Evolutionary conservation across 1,284 basidiomycete species (phyloP).

Genomic region (Coriolopsis trogii): DNA sequence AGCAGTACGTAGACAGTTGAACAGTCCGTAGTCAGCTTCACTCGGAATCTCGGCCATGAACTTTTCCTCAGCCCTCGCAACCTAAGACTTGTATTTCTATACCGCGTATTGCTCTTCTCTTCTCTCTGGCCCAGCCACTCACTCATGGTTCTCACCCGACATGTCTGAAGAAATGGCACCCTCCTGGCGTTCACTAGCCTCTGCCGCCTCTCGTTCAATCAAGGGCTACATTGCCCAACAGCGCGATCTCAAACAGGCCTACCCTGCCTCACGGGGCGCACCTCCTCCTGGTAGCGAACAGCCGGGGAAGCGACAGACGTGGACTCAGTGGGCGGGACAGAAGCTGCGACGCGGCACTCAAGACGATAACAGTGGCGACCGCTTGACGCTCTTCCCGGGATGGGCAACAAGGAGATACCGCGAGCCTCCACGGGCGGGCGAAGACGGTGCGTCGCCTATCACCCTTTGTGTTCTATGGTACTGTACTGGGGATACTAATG

Average conservation of each 20-base stretch:
- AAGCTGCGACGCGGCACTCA: slow-evolving; percentile 38
- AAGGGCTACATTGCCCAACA: slow-evolving; percentile 44
- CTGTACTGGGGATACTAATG: neutral
- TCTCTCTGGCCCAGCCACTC: too few relatives aligned
- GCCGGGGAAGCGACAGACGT: slow-evolving; percentile 35
- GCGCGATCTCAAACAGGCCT: slow-evolving; percentile 37
- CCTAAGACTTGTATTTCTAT: too few relatives aligned
- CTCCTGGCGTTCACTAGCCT: slow-evolving; percentile 38
- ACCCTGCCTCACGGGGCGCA: slow-evolving; percentile 22
- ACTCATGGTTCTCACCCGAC: slow-evolving; percentile 16
- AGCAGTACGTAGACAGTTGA: too few relatives aligned
- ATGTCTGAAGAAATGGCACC: slow-evolving; percentile 38
- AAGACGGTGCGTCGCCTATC: slow-evolving; percentile 25
- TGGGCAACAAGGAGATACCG: slow-evolving; percentile 43
- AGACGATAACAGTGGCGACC: slow-evolving; percentile 32
- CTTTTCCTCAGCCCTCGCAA: too few relatives aligned
- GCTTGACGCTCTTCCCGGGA: slow-evolving; percentile 42
- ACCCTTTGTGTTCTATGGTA: neutral
- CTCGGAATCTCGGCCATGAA: too few relatives aligned
- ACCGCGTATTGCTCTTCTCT: too few relatives aligned
- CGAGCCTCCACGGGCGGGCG: slow-evolving; percentile 9
- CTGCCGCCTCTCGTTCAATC: slow-evolving; percentile 39
- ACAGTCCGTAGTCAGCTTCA: too few relatives aligned
- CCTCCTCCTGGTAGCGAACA: slow-evolving; percentile 17
- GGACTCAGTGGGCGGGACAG: slow-evolving; percentile 53